These are phyloP conservation scores for Tephrocybe sp. DNA, from an alignment of 768 basidiomycete genomes.

Conservation along the genomic window DNA sequence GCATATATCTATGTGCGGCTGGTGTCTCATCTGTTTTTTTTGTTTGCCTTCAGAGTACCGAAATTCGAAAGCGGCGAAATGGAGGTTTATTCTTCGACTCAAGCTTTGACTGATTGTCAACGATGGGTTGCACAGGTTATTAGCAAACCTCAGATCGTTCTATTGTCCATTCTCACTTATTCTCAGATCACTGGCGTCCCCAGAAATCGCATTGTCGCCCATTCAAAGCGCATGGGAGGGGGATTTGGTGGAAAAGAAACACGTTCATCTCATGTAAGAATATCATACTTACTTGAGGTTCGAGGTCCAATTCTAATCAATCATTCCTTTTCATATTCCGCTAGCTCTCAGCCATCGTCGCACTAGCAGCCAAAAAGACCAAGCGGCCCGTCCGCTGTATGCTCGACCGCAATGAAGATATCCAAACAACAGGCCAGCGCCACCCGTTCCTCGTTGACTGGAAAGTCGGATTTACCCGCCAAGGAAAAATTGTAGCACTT, in stretches of 20 bases:
- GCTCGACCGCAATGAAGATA: slow-evolving; percentile 16
- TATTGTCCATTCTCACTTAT: neutral
- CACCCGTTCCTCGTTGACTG: slow-evolving; percentile 15
- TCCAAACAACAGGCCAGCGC: slow-evolving; percentile 15
- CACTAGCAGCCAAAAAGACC: slow-evolving; percentile 15
- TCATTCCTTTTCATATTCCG: neutral
- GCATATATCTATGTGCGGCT: too few species aligned
- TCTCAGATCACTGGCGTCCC: slow-evolving; percentile 14
- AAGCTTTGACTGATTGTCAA: slow-evolving; percentile 12
- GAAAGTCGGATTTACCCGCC: slow-evolving; percentile 15
- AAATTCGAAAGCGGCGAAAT: slow-evolving; percentile 17
- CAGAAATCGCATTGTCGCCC: slow-evolving; percentile 13
- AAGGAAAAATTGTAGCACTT: slow-evolving; percentile 13
- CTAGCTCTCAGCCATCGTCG: slow-evolving; percentile 13
- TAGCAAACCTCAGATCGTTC: neutral
- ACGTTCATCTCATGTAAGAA: slow-evolving; percentile 8
- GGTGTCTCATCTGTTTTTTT: neutral
- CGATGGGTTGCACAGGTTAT: slow-evolving; percentile 15
- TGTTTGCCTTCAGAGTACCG: slow-evolving; percentile 4
- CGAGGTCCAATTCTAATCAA: too few species aligned
- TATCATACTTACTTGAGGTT: too few species aligned
- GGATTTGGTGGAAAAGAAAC: slow-evolving; percentile 17
- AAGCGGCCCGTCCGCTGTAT: slow-evolving; percentile 16
- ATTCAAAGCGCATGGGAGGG: slow-evolving; percentile 14
- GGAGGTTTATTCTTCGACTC: slow-evolving; percentile 15